Evolutionary conservation across 2,329 filamentous ascomycete genomes (phyloP).

Genomic region (Cladophialophora psammophila): DNA sequence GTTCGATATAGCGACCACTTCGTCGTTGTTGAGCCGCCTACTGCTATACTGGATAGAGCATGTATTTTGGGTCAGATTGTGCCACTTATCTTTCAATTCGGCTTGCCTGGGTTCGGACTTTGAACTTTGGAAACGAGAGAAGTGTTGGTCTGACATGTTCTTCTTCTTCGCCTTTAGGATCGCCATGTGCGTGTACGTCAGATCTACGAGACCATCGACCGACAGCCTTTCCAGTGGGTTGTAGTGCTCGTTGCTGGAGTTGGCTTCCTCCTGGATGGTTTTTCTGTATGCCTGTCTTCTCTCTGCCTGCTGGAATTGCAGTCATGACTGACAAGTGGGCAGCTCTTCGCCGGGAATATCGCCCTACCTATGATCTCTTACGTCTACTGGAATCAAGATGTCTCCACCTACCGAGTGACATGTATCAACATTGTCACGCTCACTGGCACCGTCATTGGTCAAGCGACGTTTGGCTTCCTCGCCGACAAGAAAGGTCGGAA

Average conservation of each 20-base stretch:
- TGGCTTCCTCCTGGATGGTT: conserved; percentile 60
- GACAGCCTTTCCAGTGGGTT: conserved; percentile 52
- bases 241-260: conserved; percentile 57
- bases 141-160: background rate
- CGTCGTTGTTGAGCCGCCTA: no score
- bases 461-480: conserved; percentile 56
- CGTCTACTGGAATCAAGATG: conserved; percentile 56
- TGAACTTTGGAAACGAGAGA: conserved; percentile 1
- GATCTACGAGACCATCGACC: conserved; percentile 55
- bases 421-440: conserved; percentile 58
- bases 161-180: conserved; percentile 42
- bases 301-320: conserved; percentile 10
- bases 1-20: no score
- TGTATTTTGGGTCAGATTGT: no score
- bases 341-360: conserved; percentile 59
- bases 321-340: conserved; percentile 36
- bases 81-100: no score
- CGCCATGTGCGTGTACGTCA: conserved; percentile 53
- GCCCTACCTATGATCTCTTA: conserved; percentile 58
- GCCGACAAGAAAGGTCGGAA: conserved; percentile 58
- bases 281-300: conserved; percentile 44
- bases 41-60: no score
- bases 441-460: conserved; percentile 56
- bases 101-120: background rate
- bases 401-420: conserved; percentile 46